Evolutionary conservation across 495 filamentous ascomycete genomes (phyloP).

Genomic region (Baudoinia panamericana): DNA sequence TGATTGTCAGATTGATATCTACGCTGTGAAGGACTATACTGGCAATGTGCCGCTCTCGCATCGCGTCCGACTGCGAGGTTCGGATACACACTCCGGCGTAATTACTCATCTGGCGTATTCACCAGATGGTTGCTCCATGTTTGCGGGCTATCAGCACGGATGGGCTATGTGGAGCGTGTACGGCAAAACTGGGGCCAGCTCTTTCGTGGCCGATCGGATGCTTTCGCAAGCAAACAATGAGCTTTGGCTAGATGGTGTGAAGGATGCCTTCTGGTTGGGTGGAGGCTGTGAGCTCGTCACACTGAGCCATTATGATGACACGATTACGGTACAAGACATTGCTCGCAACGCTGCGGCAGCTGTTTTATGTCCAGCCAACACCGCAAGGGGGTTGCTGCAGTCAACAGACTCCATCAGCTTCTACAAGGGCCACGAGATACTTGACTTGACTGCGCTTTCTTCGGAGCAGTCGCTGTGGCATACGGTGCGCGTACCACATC

Average conservation of each 20-base stretch:
- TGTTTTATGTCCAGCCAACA: slow-evolving; percentile 80
- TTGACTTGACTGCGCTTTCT: slow-evolving; percentile 78
- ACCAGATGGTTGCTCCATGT: slow-evolving; percentile 90
- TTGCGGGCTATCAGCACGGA: slow-evolving; percentile 82
- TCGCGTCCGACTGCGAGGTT: slow-evolving; percentile 51
- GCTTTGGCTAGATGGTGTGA: slow-evolving; percentile 61
- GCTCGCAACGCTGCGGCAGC: slow-evolving; percentile 80
- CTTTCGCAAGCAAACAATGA: slow-evolving; percentile 58
- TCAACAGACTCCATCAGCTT: slow-evolving; percentile 75
- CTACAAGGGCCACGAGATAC: slow-evolving; percentile 83
- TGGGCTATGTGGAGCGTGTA: slow-evolving; percentile 98
- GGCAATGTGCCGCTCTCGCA: slow-evolving; percentile 91
- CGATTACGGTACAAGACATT: slow-evolving; percentile 80
- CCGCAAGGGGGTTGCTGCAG: slow-evolving; percentile 76
- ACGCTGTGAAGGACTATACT: slow-evolving; percentile 80
- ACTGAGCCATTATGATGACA: slow-evolving; percentile 51
- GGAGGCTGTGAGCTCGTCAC: slow-evolving; percentile 78
- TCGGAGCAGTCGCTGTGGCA: slow-evolving; percentile 91
- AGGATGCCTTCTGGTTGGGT: slow-evolving; percentile 69
- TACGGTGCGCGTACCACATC: slow-evolving; percentile 69
- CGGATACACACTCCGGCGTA: slow-evolving; percentile 47
- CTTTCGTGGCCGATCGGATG: slow-evolving; percentile 55
- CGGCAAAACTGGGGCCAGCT: slow-evolving; percentile 72
- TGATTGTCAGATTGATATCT: slow-evolving; percentile 70
- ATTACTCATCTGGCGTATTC: slow-evolving; percentile 75